These are phyloP conservation scores for Kodamaea sp. DNA, from an alignment of 1,139 yeast species.

Conservation along the genomic window DNA sequence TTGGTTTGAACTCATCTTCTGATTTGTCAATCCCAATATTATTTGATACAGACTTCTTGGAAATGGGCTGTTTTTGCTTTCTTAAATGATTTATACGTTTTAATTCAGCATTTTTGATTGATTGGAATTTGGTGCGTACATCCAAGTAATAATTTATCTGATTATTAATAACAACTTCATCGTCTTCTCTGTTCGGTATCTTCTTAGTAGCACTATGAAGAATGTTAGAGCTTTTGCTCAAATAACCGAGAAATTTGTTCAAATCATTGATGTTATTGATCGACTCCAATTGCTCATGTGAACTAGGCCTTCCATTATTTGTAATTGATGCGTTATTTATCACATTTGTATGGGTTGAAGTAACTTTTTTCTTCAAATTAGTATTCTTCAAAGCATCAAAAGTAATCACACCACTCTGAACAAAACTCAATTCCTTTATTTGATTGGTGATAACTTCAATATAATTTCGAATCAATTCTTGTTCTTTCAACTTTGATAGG, in stretches of 20 bases:
- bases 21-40: slow-evolving; percentile 4
- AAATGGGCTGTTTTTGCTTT: slow-evolving; percentile 6
- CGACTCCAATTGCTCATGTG: slow-evolving; percentile 36
- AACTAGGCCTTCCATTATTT: background rate
- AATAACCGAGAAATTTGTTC: slow-evolving; percentile 40
- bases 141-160: slow-evolving; percentile 38
- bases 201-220: slow-evolving; percentile 42
- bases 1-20: slow-evolving; percentile 7
- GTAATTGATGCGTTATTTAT: slow-evolving; percentile 4
- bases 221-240: slow-evolving; percentile 37
- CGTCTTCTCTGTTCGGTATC: slow-evolving; percentile 10
- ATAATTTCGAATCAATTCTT: slow-evolving; percentile 42
- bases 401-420: slow-evolving; percentile 46
- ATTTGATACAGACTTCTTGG: background rate
- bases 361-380: slow-evolving; percentile 4
- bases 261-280: slow-evolving; percentile 42
- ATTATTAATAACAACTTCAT: slow-evolving; percentile 23
- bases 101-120: slow-evolving; percentile 17
- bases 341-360: too few relatives aligned
- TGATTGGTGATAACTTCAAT: slow-evolving; percentile 44
- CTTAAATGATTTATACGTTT: slow-evolving; percentile 13
- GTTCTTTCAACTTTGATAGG: slow-evolving; percentile 41
- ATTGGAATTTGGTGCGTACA: slow-evolving; percentile 24
- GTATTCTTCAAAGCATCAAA: slow-evolving; percentile 35
- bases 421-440: slow-evolving; percentile 44